Base-by-base conservation (phyloP, 78 protist genomes). In the Polysphondylium violaceum region DNA sequence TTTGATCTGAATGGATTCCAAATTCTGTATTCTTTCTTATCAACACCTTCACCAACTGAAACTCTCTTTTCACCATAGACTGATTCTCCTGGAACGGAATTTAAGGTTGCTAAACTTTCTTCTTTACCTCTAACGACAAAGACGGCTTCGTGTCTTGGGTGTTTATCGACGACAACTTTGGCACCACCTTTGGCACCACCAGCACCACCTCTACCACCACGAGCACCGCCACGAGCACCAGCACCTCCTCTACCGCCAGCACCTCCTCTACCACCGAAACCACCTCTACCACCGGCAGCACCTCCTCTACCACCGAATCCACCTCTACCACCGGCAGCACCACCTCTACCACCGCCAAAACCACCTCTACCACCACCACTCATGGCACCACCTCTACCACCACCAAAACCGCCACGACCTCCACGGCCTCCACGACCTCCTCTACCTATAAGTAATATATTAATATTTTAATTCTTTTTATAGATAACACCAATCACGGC, bases 1-100 rank as follows among this genome's bases (percentile, higher is more conserved):
- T 99, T 99, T n/a, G 99, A 97, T 40, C 99, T 92, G 99, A 97
- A 99, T 21, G 99, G 99, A 83, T 99, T 99, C 99, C 99, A 99
- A 27, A 99, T 97, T 55, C 99, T 97, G 97, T 99, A 99, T 96
- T 99, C 99, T 68, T 94, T 90, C 97, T 99, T 98, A 41, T 77
- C 96, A 14, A 43, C 53, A 58, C 94, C 85, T 19, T 47, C 96
- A 69, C 98, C 99, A 51, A 95, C 98, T 16, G 94, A 2, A 31
- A 99, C 94, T 23, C 99, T 91, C 97, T 99, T 99, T 92, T 99
- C 99, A 27, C 99, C 99, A 76, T 99, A 99, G 8, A 99, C 99
- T 0, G 98, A 74, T 55, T 96, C 99, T 7, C 99, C 99, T 31
- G 99, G 97, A 53, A 83, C 98, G 36, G 97, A 60, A 96, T 97